Evolutionary conservation across 371 early-diverging fungal genomes (phyloP), one percentile per base, ranked within the genome.

Genomic region (Parasitella parasitica): DNA sequence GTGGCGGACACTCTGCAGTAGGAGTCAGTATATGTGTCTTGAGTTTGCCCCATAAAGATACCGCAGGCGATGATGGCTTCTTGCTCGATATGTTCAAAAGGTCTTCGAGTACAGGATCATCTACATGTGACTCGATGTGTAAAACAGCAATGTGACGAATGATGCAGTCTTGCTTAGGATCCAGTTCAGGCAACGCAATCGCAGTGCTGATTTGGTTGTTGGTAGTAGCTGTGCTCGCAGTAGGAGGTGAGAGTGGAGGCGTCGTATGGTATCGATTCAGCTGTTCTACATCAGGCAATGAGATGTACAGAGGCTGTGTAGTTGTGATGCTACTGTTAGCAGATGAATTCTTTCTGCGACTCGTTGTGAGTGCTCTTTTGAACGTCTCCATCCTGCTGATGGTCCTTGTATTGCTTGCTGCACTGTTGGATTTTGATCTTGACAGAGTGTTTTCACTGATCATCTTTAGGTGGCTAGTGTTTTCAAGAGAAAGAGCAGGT

Each of bases 21-120:
- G 67, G 67, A 2, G 70, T 58, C 3, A 66, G 20, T 3, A 70
- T 70, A 36, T 70, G 70, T 0, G 66, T 59, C 15, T 70, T 70
- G 7, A 70, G 26, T 53, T 66, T 70, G 13, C 57, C 60, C 70
- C 70, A 70, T 1, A 70, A 48, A 1, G 66, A 59, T 8, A 52
- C 20, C 5, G 63, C 43, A 11, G 59, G 39, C 7, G 39, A n/a
- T 39, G 39, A 15, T 39, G 51, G 4, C 24, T 59, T 54, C 20
- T 58, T 61, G 28, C 37, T 53, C n/a, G 61, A 37, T 16, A 61
- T 12, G 20, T 22, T 28, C 24, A 48, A 22, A 0, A 66, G 41
- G 5, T 51, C 58, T 22, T 65, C 65, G 3, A 61, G 13, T 7
- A 39, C 22, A 4, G 22, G 16, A n/a, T 57, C 54, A 8, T 48